phyloP scores from a whole-genome alignment of 768 basidiomycete genomes.

The Strobilomyces echinocephalus region DNA sequence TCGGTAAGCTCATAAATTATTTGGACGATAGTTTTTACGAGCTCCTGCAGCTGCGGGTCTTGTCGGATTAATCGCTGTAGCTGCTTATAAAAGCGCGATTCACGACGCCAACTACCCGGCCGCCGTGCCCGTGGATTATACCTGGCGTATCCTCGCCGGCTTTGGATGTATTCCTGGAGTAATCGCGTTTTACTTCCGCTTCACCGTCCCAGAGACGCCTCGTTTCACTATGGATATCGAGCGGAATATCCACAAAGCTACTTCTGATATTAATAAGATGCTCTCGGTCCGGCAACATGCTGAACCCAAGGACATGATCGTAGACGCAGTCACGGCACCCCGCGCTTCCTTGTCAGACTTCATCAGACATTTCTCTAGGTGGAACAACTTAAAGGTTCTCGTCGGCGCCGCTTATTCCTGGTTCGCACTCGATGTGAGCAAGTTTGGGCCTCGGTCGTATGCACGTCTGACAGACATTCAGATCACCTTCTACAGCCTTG shows the following conservation, averaged over 20 bases:
- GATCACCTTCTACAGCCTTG: constrained; percentile 86
- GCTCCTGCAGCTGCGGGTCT: constrained; percentile 52
- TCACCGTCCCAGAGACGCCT: constrained; percentile 89
- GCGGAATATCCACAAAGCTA: constrained; percentile 67
- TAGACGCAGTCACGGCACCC: constrained; percentile 54
- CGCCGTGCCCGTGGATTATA: constrained; percentile 58
- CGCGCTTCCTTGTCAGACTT: constrained; percentile 68
- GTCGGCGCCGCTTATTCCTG: constrained; percentile 76
- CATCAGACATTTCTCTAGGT: constrained; percentile 56
- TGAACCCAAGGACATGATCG: constrained; percentile 24
- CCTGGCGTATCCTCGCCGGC: constrained; percentile 86
- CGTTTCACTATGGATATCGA: constrained; percentile 90
- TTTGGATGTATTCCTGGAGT: constrained; percentile 76
- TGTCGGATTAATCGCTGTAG: constrained; percentile 56
- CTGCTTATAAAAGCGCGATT: constrained; percentile 57
- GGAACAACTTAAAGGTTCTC: constrained; percentile 75
- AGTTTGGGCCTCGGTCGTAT: not conserved
- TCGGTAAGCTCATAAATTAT: constrained; percentile 41
- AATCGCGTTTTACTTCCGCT: constrained; percentile 81
- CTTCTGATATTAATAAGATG: constrained; percentile 64
- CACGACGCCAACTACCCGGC: constrained; percentile 37
- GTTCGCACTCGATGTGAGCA: constrained; percentile 80
- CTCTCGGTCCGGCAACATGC: constrained; percentile 42
- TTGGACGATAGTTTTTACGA: not conserved
- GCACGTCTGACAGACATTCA: constrained; percentile 23